Conservation (phyloP, 768 basidiomycete genomes). For the Collybiopsis luxurians region DNA sequence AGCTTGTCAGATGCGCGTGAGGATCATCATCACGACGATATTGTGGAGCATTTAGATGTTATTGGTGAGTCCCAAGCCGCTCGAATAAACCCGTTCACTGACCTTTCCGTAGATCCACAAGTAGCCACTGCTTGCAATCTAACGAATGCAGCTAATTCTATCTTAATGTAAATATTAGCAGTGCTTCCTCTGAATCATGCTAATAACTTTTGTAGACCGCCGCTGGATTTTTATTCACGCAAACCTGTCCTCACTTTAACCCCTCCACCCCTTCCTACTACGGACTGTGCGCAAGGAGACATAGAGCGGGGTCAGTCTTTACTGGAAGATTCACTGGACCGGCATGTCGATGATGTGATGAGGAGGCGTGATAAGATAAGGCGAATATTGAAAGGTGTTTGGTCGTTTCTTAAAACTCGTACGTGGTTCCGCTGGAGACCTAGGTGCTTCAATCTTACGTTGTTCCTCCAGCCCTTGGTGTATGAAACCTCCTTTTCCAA, state of each 20-base stretch:
- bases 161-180: slow-evolving; percentile 51
- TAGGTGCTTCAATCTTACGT: not conserved
- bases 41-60: slow-evolving; percentile 82
- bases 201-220: slow-evolving; percentile 46
- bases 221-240: slow-evolving; percentile 64
- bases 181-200: not conserved
- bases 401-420: slow-evolving; percentile 87
- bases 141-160: slow-evolving; percentile 78
- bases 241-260: slow-evolving; percentile 66
- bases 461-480: slow-evolving; percentile 56
- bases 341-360: slow-evolving; percentile 77
- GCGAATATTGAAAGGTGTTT: slow-evolving; percentile 65
- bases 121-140: slow-evolving; percentile 72
- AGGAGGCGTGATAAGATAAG: slow-evolving; percentile 52
- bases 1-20: slow-evolving; percentile 26
- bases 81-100: not conserved
- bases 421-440: slow-evolving; percentile 22
- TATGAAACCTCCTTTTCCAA: slow-evolving; percentile 28
- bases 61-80: slow-evolving; percentile 48
- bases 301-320: slow-evolving; percentile 21
- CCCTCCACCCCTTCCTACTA: slow-evolving; percentile 19
- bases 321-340: slow-evolving; percentile 56
- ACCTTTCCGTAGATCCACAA: slow-evolving; percentile 53
- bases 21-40: slow-evolving; percentile 66
- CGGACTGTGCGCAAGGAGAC: slow-evolving; percentile 27